phyloP scores from a whole-genome alignment of 345 rosid species.

The Mallotus nudiflorus region DNA sequence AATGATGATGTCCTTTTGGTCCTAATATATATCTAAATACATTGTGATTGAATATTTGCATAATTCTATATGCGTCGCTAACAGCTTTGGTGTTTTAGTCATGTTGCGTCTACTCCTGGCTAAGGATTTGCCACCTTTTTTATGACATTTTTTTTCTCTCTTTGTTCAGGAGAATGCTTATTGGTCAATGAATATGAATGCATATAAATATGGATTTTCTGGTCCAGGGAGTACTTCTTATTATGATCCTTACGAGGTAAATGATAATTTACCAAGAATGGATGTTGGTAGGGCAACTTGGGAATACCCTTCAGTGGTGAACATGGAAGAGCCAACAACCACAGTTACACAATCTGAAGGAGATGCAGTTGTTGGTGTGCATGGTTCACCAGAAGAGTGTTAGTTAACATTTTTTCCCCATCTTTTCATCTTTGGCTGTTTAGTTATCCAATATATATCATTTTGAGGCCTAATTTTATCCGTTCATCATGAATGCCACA shows the following conservation, averaged over 20 bases:
- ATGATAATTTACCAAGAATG: conserved; percentile 48
- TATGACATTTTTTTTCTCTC: neutral
- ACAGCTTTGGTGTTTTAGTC: neutral
- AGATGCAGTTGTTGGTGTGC: conserved; percentile 30
- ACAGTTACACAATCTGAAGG: conserved; percentile 32
- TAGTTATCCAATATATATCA: neutral
- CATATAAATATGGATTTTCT: conserved; percentile 59
- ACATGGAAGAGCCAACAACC: conserved; percentile 37
- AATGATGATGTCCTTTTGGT: neutral
- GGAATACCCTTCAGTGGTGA: conserved; percentile 43
- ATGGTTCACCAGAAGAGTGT: conserved; percentile 51
- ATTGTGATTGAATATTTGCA: neutral
- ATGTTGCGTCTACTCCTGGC: neutral
- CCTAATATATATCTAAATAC: neutral
- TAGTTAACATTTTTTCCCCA: conserved; percentile 17
- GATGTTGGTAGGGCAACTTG: conserved; percentile 45
- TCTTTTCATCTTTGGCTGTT: neutral
- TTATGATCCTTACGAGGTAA: conserved; percentile 44
- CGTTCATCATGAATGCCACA: no score
- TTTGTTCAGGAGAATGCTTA: conserved; percentile 46
- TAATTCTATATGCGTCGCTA: no score
- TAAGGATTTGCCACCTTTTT: neutral
- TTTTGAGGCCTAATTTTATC: neutral
- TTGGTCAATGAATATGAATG: conserved; percentile 54
- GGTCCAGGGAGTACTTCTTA: conserved; percentile 47